Evolutionary conservation across 179 eudicot genomes (phyloP), one percentile per base, ranked within the genome.

Genomic region (Nepenthes alata): DNA sequence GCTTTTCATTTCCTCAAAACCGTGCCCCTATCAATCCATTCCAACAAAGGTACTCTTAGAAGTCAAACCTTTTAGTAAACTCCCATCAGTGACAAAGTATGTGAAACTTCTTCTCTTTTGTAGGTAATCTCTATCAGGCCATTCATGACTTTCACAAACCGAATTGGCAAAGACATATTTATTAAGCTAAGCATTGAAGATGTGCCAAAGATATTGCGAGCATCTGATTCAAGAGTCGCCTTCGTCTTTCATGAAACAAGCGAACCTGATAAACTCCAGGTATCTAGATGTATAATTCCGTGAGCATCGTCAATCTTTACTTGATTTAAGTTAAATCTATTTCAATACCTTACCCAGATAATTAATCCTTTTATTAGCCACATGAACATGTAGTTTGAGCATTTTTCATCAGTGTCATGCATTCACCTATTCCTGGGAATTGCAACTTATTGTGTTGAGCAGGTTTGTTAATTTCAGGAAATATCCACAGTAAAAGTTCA

Each of bases 101-200:
- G 35, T 53, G 16, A 53, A 15, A 12, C 52, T 48, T 66, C 38
- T 54, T 37, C 5, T 60, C 34, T 39, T 60, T 72, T 39, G 39
- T 73, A 93, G 98, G 96, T 93, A 13, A 83, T 93, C 61, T 72
- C 81, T 51, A 65, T 93, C 59, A 83, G 95, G 59, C 95, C 98
- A 58, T 89, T 72, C 69, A 73, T 89, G 77, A 93, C 95, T 35
- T 93, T 93, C 79, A 93, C 96, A 47, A 93, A 93, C 74, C 86
- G 98, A 82, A 62, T 84, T 69, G 98, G 98, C 69, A 76, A 82
- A 72, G 78, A 83, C 68, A 58, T 93, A 61, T 70, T 39, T 39
- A 16, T 93, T 52, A 93, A 85, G 80, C 70, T 93, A 47, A 82
- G 93, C 77, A 70, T 77, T 70, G 80, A 83, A 72, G 96, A 89